Percentiles rank a stretch among this genome's conserved stretches.
phyloP scores from a whole-genome alignment of 768 basidiomycete genomes.

The Russula olivacea region DNA sequence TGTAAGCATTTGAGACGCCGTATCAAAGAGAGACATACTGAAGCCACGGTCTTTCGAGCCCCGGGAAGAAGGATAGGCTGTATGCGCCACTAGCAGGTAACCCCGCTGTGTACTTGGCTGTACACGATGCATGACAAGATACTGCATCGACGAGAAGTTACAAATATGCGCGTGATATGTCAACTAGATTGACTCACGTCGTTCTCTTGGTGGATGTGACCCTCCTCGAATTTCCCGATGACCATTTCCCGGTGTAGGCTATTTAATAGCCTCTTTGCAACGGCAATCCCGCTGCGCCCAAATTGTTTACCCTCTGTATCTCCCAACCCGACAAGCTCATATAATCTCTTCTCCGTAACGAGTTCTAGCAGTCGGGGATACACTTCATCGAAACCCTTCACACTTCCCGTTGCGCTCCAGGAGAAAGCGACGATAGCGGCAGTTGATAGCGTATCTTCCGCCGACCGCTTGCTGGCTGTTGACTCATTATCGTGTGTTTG shows the following conservation, averaged over 20 bases:
- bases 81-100: conserved; percentile 87
- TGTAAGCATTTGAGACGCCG: neutral
- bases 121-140: conserved; percentile 88
- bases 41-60: conserved; percentile 73
- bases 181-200: conserved; percentile 46
- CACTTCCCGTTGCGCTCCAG: conserved; percentile 81
- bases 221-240: conserved; percentile 79
- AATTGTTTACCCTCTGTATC: conserved; percentile 21
- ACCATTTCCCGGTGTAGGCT: conserved; percentile 89
- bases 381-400: conserved; percentile 95
- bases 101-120: conserved; percentile 88
- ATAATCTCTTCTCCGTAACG: conserved; percentile 75
- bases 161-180: neutral
- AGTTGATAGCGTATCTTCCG: conserved; percentile 92
- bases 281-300: conserved; percentile 32
- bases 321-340: conserved; percentile 57
- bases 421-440: conserved; percentile 92
- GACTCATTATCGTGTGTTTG: conserved; percentile 98
- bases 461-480: conserved; percentile 80
- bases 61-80: conserved; percentile 66
- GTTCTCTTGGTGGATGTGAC: conserved; percentile 95
- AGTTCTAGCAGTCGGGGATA: conserved; percentile 93
- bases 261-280: conserved; percentile 66
- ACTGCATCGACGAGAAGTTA: conserved; percentile 42
- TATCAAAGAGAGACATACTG: conserved; percentile 44